A percentile compares a stretch with the other conserved stretches of the same genome.
These are phyloP conservation scores for Thermothielavioides terrestris DNA, from an alignment of 495 filamentous ascomycete species.

Conservation along the genomic window DNA sequence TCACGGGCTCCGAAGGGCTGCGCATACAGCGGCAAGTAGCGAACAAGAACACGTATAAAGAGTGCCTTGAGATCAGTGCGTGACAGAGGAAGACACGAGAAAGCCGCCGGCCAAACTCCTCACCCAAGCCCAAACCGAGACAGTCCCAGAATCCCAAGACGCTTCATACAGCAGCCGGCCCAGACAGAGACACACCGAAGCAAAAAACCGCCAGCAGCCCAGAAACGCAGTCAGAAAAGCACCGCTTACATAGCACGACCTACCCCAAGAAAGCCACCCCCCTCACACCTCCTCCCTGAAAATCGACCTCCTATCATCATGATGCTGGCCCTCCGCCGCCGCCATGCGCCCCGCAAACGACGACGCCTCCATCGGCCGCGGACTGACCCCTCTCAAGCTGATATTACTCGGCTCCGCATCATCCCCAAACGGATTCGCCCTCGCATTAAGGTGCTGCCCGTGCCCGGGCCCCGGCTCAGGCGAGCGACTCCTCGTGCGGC, in stretches of 20 bases:
- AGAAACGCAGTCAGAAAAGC: no score
- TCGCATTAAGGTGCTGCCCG: no score
- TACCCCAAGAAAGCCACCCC: not conserved
- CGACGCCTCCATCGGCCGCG: slow-evolving; percentile 41
- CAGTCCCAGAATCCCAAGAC: not conserved
- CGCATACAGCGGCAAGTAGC: no score
- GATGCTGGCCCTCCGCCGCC: slow-evolving; percentile 18
- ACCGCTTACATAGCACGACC: no score
- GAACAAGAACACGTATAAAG: no score
- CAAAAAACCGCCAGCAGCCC: not conserved
- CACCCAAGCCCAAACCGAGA: not conserved
- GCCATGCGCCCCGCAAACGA: slow-evolving; percentile 13
- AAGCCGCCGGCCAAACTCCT: slow-evolving; percentile 3
- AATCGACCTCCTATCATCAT: slow-evolving; percentile 34
- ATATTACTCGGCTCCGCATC: slow-evolving; percentile 46
- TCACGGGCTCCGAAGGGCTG: no score
- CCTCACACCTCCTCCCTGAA: slow-evolving; percentile 44
- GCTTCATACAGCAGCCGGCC: not conserved
- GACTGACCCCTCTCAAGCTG: slow-evolving; percentile 49
- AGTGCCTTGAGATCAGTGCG: no score
- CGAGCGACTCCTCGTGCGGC: slow-evolving; percentile 26
- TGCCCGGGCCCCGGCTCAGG: slow-evolving; percentile 11
- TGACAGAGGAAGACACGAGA: not conserved
- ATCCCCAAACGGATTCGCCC: slow-evolving; percentile 48
- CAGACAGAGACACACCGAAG: not conserved